phyloP scores from a whole-genome alignment of 805 yeast species.

The Starmerella powellii region DNA sequence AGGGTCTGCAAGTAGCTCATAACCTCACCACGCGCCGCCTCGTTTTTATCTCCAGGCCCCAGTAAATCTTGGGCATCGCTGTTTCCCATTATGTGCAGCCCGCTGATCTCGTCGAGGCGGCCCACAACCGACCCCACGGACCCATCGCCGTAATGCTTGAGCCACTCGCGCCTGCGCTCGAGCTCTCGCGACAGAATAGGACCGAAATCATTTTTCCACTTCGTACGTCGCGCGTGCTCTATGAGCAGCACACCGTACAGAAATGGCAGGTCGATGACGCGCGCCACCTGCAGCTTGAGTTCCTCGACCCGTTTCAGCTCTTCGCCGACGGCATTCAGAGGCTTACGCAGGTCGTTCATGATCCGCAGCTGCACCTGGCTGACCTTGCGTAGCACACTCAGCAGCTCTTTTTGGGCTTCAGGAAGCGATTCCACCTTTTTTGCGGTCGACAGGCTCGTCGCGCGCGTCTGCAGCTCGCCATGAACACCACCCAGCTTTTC shows the following conservation, averaged over 20 bases:
- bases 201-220: conserved; percentile 9
- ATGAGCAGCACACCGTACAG: conserved; percentile 30
- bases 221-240: conserved; percentile 27
- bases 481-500: neutral
- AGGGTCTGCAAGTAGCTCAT: conserved; percentile 22
- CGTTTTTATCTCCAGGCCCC: too few species aligned
- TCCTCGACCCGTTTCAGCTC: conserved; percentile 25
- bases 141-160: conserved; percentile 36
- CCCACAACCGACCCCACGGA: conserved; percentile 15
- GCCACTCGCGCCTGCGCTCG: conserved; percentile 44
- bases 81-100: neutral
- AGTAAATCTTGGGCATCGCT: too few species aligned
- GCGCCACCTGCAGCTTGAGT: conserved; percentile 26
- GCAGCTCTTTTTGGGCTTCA: conserved; percentile 7
- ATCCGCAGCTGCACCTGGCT: conserved; percentile 25
- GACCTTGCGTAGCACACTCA: conserved; percentile 15
- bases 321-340: conserved; percentile 21
- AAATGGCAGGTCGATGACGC: conserved; percentile 30
- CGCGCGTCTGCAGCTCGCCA: neutral
- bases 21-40: conserved; percentile 7
- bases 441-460: too few species aligned
- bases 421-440: neutral
- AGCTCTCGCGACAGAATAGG: conserved; percentile 43
- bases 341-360: conserved; percentile 23
- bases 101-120: conserved; percentile 2